Evolutionary conservation across 768 basidiomycete species (phyloP).

Genomic region (Punctularia strigosozonata): DNA sequence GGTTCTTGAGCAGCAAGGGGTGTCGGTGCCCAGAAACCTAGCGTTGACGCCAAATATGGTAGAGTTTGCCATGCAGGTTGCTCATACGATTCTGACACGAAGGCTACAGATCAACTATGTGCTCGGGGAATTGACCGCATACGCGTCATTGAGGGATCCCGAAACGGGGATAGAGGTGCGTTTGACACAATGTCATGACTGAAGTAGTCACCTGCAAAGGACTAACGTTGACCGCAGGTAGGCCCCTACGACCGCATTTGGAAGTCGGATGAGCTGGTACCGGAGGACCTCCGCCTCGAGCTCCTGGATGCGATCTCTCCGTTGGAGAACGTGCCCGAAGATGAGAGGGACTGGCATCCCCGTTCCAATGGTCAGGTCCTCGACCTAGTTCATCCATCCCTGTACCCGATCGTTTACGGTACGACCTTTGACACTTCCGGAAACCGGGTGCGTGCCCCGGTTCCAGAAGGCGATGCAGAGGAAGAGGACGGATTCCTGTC

Average conservation of each 20-base stretch:
- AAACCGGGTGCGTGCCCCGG: too few species aligned
- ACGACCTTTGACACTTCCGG: too few species aligned
- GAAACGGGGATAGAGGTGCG: slow-evolving; percentile 7
- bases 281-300: neutral
- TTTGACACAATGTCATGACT: neutral
- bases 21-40: too few species aligned
- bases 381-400: slow-evolving; percentile 16
- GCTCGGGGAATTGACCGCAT: slow-evolving; percentile 5
- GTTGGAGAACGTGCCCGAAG: slow-evolving; percentile 10
- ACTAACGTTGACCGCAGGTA: neutral
- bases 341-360: slow-evolving; percentile 16
- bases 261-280: neutral
- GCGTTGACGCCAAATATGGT: too few species aligned
- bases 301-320: neutral
- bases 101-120: slow-evolving; percentile 5
- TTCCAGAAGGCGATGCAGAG: neutral
- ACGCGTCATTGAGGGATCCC: slow-evolving; percentile 5
- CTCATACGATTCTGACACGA: slow-evolving; percentile 2
- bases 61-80: too few species aligned
- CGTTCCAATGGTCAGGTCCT: slow-evolving; percentile 14
- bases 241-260: neutral
- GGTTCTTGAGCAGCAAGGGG: neutral
- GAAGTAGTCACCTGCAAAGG: neutral
- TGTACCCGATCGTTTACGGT: slow-evolving; percentile 12
- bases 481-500: neutral